phyloP scores from a whole-genome alignment of 345 rosid genomes.

The Leavenworthia alabamica region DNA sequence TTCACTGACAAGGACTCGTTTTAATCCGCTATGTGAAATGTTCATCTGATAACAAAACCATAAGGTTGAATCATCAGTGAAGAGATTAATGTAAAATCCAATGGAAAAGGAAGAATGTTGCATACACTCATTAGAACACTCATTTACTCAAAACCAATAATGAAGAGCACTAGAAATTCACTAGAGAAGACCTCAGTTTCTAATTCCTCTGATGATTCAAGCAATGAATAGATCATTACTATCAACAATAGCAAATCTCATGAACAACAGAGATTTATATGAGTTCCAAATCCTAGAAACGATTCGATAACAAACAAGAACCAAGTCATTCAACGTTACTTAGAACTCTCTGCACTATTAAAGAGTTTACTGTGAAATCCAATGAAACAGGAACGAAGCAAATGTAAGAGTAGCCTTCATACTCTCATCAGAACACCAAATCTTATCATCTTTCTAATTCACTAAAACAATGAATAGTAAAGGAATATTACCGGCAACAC shows the following conservation, averaged over 20 bases:
- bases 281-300: neutral
- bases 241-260: neutral
- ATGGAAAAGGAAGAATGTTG: neutral
- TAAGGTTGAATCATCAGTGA: slow-evolving; percentile 4
- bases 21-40: slow-evolving; percentile 39
- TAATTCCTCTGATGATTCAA: neutral
- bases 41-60: slow-evolving; percentile 43
- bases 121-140: neutral
- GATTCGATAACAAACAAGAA: neutral
- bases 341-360: neutral
- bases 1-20: slow-evolving; percentile 55
- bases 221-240: neutral
- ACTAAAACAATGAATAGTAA: neutral
- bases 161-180: neutral
- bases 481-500: slow-evolving; percentile 39
- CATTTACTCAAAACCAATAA: neutral
- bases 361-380: neutral
- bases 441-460: neutral
- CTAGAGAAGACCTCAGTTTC: neutral
- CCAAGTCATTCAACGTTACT: neutral
- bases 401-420: neutral
- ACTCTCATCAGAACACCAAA: too few relatives aligned
- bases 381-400: neutral
- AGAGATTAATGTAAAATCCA: neutral
- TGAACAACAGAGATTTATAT: neutral